Evolutionary conservation across 2,329 filamentous ascomycete species (phyloP), one percentile per base, ranked within the genome.

Genomic region (Hyphodiscus sp.): DNA sequence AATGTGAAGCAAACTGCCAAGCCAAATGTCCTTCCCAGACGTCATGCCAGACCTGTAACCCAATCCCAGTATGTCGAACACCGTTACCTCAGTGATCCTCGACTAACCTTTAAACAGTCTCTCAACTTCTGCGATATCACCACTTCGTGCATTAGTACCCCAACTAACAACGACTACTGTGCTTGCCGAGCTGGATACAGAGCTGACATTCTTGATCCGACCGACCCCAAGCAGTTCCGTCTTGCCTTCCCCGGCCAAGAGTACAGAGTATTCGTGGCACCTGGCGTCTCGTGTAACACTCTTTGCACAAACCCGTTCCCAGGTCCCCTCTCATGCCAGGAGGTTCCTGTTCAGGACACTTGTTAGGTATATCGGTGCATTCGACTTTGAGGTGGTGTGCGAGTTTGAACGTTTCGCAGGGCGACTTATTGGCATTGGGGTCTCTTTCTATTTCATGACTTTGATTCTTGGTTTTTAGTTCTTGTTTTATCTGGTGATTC

Each of bases 251-350:
- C 51, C 3, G 54, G 51, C 23, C 51, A 56, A 42, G 54, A 53
- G 41, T 56, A 56, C 44, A 50, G 54, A 46, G 54, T 53, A 41
- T 56, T 56, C 41, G 54, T 56, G 16, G 51, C 47, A 26, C 54
- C 51, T n/a, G 50, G 51, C 20, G 41, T 56, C 10, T 41, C 45
- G 10, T 56, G 54, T 45, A 45, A 56, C 45, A 49, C 51, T 20
- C 48, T 56, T 20, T 56, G 54, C 23, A 56, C 54, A 6, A 53
- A 23, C n/a, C 54, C 54, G 2, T 56, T 56, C 48, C 54, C 54
- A 1, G 50, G 54, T 2, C 54, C 51, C 16, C 44, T 53, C 29
- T 48, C 44, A 23, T 56, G 54, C 29, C 48, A 53, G 20, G 54
- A 56, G 20, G 29, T 33, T 33, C 29, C 29, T 33, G 29, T 33